Percentiles rank a stretch among this genome's conserved stretches.
Evolutionary conservation across 2,329 filamentous ascomycete genomes (phyloP).

Genomic region (Blumeria hordei): DNA sequence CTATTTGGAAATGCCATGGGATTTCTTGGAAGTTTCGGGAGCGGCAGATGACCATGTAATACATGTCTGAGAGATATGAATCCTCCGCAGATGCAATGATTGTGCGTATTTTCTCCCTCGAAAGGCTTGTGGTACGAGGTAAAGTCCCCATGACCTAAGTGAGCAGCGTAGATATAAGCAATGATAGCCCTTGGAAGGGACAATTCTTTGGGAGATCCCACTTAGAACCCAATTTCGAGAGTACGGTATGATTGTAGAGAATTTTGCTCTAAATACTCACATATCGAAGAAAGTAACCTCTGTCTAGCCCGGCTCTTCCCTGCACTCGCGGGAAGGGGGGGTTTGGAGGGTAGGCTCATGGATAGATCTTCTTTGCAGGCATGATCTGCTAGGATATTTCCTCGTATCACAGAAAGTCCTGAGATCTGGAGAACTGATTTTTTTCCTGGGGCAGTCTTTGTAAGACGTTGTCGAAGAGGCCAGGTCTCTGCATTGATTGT

Average conservation of each 20-base stretch:
- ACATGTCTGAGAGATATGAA: too few species aligned
- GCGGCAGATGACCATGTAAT: too few species aligned
- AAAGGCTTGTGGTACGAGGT: neutral
- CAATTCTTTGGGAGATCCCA: neutral
- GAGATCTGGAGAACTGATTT: neutral
- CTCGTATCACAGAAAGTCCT: neutral
- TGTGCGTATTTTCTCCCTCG: too few species aligned
- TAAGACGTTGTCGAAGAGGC: neutral
- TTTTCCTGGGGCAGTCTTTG: neutral
- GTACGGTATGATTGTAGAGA: neutral
- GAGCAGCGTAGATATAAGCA: neutral
- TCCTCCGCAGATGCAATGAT: too few species aligned
- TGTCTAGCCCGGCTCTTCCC: neutral
- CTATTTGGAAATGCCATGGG: too few species aligned
- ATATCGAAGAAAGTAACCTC: neutral
- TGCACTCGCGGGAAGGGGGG: neutral
- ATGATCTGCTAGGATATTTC: neutral
- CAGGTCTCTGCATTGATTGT: neutral
- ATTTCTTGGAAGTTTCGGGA: too few species aligned
- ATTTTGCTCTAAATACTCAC: neutral
- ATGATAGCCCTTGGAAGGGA: neutral
- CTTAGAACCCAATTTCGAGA: neutral
- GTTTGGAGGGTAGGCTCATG: neutral
- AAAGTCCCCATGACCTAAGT: neutral
- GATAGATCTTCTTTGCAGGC: neutral